Evolutionary conservation across 2,329 filamentous ascomycete species (phyloP).

Genomic region (Venturia effusa): DNA sequence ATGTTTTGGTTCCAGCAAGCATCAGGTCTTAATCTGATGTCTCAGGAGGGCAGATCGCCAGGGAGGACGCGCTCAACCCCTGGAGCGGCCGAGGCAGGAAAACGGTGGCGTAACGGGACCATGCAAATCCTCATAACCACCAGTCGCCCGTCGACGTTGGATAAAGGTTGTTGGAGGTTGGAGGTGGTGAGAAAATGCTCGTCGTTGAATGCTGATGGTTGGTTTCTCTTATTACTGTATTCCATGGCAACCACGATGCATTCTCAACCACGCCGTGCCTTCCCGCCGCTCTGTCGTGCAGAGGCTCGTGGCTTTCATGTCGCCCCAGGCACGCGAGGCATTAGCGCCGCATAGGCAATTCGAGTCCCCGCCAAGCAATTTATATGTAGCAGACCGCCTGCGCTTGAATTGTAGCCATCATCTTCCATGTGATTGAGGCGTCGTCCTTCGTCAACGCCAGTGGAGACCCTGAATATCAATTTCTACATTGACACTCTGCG

Average conservation of each 20-base stretch:
- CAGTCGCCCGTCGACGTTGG: not conserved
- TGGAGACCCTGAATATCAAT: not conserved
- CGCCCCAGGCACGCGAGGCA: not conserved
- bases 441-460: not conserved
- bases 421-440: too few species aligned
- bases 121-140: not conserved
- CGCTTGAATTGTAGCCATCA: too few species aligned
- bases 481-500: not conserved
- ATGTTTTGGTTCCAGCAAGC: not conserved
- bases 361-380: too few species aligned
- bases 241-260: not conserved
- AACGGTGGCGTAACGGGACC: not conserved
- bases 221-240: too few species aligned
- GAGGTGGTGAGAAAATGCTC: not conserved
- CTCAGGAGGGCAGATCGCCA: slow-evolving; percentile 1
- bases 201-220: too few species aligned
- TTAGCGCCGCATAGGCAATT: too few species aligned
- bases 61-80: not conserved
- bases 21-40: not conserved
- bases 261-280: too few species aligned
- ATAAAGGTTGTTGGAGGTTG: not conserved
- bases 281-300: not conserved
- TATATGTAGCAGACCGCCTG: too few species aligned
- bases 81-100: not conserved
- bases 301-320: not conserved